phyloP scores from a whole-genome alignment of 768 basidiomycete species.

The Pleurotus ostreatus region DNA sequence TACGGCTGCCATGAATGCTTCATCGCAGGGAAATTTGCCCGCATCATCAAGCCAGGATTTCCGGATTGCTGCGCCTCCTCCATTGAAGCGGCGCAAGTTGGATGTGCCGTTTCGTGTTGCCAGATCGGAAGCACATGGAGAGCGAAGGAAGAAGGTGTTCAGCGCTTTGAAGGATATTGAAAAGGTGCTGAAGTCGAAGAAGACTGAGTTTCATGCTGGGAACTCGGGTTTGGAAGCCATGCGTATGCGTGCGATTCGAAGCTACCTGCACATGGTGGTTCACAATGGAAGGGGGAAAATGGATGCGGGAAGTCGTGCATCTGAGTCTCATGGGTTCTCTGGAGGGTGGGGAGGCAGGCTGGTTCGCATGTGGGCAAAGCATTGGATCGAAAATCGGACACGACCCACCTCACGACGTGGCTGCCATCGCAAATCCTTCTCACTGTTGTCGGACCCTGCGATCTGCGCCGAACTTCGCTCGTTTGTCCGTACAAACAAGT shows the following conservation, averaged over 20 bases:
- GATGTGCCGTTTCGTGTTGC: slow-evolving; percentile 15
- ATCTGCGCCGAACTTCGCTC: slow-evolving; percentile 23
- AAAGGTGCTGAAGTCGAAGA: slow-evolving; percentile 20
- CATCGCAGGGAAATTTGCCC: background rate
- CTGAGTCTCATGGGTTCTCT: slow-evolving; percentile 27
- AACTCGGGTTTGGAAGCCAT: slow-evolving; percentile 21
- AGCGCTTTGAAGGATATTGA: slow-evolving; percentile 19
- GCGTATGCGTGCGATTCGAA: slow-evolving; percentile 21
- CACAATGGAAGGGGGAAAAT: slow-evolving; percentile 17
- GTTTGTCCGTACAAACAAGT: slow-evolving; percentile 28
- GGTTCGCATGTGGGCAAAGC: slow-evolving; percentile 20
- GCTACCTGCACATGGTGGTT: slow-evolving; percentile 23
- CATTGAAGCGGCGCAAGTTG: slow-evolving; percentile 18
- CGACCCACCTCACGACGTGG: slow-evolving; percentile 22
- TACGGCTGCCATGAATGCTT: too few relatives aligned
- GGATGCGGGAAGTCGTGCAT: slow-evolving; percentile 21
- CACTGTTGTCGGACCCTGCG: slow-evolving; percentile 22
- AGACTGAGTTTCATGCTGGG: slow-evolving; percentile 20
- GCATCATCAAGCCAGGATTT: too few relatives aligned
- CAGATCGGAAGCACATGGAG: slow-evolving; percentile 5
- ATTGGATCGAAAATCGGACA: slow-evolving; percentile 18
- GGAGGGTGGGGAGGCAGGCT: slow-evolving; percentile 22
- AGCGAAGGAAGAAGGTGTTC: slow-evolving; percentile 1
- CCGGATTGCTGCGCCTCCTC: background rate
- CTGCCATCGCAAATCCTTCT: slow-evolving; percentile 21